Conservation (phyloP, 2,329 filamentous ascomycete genomes). For the Fusarium dlaminii region DNA sequence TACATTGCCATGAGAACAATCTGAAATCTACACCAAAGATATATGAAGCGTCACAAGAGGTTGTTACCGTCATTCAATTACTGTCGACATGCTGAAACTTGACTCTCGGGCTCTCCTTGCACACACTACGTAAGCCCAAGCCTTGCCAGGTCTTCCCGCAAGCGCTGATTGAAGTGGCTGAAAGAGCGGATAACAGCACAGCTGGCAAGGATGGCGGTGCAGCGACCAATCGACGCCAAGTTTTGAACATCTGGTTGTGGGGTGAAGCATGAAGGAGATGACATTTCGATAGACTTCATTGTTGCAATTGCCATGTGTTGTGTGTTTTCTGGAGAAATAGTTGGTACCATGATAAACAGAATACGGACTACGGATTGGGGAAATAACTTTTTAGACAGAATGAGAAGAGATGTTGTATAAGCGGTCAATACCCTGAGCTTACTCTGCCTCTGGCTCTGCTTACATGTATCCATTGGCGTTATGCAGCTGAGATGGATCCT, state of each 20-base stretch:
- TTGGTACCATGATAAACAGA: too few relatives aligned
- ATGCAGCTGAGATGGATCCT: constrained; percentile 2
- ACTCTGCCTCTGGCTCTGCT: constrained; percentile 5
- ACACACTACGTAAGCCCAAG: constrained; percentile 13
- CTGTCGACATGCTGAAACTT: constrained; percentile 1
- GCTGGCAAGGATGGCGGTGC: constrained; percentile 18
- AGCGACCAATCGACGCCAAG: background rate
- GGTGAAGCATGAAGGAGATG: constrained; percentile 2
- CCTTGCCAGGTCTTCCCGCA: background rate
- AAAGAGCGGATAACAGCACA: constrained; percentile 10
- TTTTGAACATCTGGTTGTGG: constrained; percentile 9
- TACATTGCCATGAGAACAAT: background rate
- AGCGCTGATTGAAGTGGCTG: constrained; percentile 26
- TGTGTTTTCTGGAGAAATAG: background rate
- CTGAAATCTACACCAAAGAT: background rate
- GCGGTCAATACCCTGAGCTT: constrained; percentile 7
- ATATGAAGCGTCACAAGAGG: too few relatives aligned
- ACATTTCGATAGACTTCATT: constrained; percentile 7
- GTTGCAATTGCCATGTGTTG: background rate
- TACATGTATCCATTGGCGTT: background rate
- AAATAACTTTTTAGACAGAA: background rate
- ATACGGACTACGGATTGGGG: background rate
- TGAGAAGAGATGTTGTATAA: background rate
- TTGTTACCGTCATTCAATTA: background rate
- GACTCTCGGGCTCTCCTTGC: background rate